Percentiles rank a stretch among this genome's conserved stretches.
Evolutionary conservation across 2,329 filamentous ascomycete species (phyloP).

Genomic region (Periconia sp.): DNA sequence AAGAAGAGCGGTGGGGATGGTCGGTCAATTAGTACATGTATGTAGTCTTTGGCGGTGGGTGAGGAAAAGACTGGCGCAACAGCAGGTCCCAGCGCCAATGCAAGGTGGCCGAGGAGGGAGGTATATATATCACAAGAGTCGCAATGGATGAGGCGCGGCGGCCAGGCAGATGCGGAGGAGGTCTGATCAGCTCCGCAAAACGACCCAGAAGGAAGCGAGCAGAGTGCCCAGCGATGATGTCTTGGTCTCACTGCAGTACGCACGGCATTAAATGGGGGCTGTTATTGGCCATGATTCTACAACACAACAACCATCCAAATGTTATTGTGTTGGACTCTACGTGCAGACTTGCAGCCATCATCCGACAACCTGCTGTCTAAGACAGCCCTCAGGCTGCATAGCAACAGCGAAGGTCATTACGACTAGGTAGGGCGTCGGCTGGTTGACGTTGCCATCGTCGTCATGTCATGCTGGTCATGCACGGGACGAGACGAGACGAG

Average conservation of each 20-base stretch:
- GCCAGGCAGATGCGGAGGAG: conserved; percentile 9
- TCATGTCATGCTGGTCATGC: neutral
- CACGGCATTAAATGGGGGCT: neutral
- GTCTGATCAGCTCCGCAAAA: conserved; percentile 10
- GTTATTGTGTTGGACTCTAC: neutral
- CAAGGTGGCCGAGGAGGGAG: no score
- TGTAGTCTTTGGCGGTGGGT: neutral
- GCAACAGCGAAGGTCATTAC: neutral
- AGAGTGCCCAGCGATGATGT: no score
- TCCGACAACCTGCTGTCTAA: neutral
- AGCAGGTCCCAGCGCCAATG: conserved; percentile 5
- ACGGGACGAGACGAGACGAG: neutral
- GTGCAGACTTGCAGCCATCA: neutral
- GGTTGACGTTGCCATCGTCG: neutral
- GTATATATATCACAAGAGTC: neutral
- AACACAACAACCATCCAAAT: no score
- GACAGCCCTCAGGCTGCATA: neutral
- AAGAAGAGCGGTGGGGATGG: neutral
- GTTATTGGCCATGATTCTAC: neutral
- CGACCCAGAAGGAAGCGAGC: no score
- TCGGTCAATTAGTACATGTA: neutral
- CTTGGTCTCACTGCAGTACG: no score
- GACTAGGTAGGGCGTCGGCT: neutral
- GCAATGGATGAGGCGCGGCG: neutral
- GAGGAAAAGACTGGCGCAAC: neutral